phyloP scores from a whole-genome alignment of 768 basidiomycete species.

The Leccinellum luteum region DNA sequence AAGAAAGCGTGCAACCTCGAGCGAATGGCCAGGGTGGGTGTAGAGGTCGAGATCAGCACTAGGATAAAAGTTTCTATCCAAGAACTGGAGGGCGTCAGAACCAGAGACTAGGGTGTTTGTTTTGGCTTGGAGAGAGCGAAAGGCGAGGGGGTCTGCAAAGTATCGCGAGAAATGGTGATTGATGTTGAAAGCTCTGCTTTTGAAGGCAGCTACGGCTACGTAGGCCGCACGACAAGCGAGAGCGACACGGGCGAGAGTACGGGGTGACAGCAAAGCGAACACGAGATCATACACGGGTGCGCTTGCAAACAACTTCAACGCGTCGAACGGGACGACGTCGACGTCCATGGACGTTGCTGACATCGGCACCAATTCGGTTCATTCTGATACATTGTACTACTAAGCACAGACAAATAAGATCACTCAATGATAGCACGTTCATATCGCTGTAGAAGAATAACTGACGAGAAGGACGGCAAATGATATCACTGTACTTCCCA shows the following conservation, averaged over 20 bases:
- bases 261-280: constrained; percentile 22
- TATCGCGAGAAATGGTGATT: constrained; percentile 36
- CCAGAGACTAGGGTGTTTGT: constrained; percentile 52
- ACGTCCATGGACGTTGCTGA: not conserved
- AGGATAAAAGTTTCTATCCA: constrained; percentile 43
- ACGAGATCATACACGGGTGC: constrained; percentile 24
- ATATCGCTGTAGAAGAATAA: no score
- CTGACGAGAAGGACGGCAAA: not conserved
- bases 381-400: no score
- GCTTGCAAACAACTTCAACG: constrained; percentile 6
- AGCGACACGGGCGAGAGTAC: constrained; percentile 22
- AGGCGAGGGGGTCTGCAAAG: constrained; percentile 37
- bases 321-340: not conserved
- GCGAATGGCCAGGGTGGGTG: constrained; percentile 30
- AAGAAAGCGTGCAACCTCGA: constrained; percentile 38
- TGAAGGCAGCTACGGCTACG: constrained; percentile 20
- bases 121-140: constrained; percentile 41
- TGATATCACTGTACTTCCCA: no score
- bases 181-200: constrained; percentile 33
- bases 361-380: not conserved
- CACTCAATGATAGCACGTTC: no score
- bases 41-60: constrained; percentile 55
- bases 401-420: no score
- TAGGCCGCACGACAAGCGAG: constrained; percentile 19
- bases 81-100: constrained; percentile 51